These are phyloP conservation scores for Aspergillus olivimuriae DNA, from an alignment of 495 filamentous ascomycete genomes.

Conservation along the genomic window DNA sequence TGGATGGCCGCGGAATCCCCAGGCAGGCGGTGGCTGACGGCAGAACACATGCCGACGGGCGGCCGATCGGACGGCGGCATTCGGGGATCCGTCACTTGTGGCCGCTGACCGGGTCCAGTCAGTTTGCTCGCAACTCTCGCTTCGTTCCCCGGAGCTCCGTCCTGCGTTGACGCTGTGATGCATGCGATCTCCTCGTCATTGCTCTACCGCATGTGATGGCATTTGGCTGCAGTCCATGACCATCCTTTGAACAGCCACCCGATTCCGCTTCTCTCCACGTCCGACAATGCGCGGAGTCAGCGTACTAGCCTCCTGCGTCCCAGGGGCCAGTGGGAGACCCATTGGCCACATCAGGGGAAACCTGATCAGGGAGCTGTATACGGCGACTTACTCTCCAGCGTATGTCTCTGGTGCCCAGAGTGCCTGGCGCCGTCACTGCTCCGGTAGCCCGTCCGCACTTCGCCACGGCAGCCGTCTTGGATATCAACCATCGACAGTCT, in stretches of 20 bases:
- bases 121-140: slow-evolving; percentile 3
- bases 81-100: slow-evolving; percentile 5
- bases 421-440: slow-evolving; percentile 17
- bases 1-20: slow-evolving; percentile 18
- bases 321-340: slow-evolving; percentile 25
- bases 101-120: neutral
- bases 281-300: slow-evolving; percentile 40
- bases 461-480: slow-evolving; percentile 11
- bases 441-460: slow-evolving; percentile 17
- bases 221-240: slow-evolving; percentile 21
- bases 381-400: slow-evolving; percentile 5
- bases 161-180: slow-evolving; percentile 7
- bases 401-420: slow-evolving; percentile 1
- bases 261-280: slow-evolving; percentile 16
- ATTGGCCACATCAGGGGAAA: slow-evolving; percentile 14
- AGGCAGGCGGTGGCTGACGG: slow-evolving; percentile 24
- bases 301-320: slow-evolving; percentile 30
- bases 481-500: neutral
- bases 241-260: slow-evolving; percentile 18
- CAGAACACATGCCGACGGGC: slow-evolving; percentile 25
- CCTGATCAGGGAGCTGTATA: slow-evolving; percentile 14
- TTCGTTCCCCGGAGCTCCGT: neutral
- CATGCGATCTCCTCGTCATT: neutral
- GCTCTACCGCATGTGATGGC: slow-evolving; percentile 31
- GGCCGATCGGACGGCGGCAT: slow-evolving; percentile 10